Conservation (phyloP, 2,329 filamentous ascomycete species). For the Lomentospora prolificans region DNA sequence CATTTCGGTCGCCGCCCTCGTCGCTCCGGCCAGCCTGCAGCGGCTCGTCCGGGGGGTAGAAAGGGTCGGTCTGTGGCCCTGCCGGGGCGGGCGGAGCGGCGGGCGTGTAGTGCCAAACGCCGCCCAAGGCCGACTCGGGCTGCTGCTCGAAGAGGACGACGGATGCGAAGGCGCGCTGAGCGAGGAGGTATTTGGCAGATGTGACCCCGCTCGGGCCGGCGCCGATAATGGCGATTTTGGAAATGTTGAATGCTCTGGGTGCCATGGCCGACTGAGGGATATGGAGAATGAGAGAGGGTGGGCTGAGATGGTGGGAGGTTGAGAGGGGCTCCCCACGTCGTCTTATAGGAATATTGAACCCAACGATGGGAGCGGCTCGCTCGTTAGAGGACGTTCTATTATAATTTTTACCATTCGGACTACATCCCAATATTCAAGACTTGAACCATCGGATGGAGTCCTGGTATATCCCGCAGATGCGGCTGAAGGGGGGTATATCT, state of each 20-base stretch:
- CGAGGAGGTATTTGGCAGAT: constrained; percentile 69
- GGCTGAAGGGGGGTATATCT: background rate
- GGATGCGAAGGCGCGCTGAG: constrained; percentile 54
- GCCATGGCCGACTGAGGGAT: background rate
- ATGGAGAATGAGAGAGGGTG: background rate
- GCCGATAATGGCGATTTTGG: constrained; percentile 66
- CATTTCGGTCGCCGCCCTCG: constrained; percentile 13
- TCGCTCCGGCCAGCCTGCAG: constrained; percentile 30
- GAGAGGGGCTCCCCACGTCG: too few species aligned
- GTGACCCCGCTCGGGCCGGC: constrained; percentile 73
- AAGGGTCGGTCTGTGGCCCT: constrained; percentile 61
- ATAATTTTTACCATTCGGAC: too few species aligned
- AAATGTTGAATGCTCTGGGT: constrained; percentile 34
- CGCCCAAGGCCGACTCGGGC: constrained; percentile 50
- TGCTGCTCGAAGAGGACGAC: constrained; percentile 81
- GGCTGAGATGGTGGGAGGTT: background rate
- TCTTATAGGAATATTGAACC: too few species aligned
- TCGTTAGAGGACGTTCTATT: too few species aligned
- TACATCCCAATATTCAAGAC: too few species aligned
- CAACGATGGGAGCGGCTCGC: too few species aligned
- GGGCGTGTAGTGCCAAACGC: constrained; percentile 74
- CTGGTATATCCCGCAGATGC: too few species aligned
- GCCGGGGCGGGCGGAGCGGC: constrained; percentile 33
- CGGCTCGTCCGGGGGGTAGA: constrained; percentile 53
- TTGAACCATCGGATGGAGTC: too few species aligned